Conservation (phyloP, 1,139 yeast species). For the Hansenula sp. region DNA sequence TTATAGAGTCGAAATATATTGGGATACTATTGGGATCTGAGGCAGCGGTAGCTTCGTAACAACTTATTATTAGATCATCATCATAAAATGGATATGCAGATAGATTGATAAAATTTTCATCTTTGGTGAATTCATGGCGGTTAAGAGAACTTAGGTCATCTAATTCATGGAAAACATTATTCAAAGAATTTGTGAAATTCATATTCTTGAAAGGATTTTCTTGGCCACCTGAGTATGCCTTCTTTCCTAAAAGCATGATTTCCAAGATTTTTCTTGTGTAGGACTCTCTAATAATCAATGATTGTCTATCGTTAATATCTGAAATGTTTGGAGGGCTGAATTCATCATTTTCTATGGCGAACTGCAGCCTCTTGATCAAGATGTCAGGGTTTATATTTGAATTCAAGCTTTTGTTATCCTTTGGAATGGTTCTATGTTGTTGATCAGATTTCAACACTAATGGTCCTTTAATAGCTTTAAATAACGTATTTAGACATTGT, state of each 20-base stretch:
- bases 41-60: slow-evolving; percentile 52
- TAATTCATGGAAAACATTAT: slow-evolving; percentile 35
- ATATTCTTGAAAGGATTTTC: slow-evolving; percentile 32
- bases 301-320: slow-evolving; percentile 30
- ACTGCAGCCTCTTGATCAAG: slow-evolving; percentile 41
- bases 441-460: slow-evolving; percentile 38
- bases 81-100: slow-evolving; percentile 58
- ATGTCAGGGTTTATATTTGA: slow-evolving; percentile 53
- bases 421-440: slow-evolving; percentile 49
- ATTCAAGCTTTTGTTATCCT: slow-evolving; percentile 45
- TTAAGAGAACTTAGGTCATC: slow-evolving; percentile 34
- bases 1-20: slow-evolving; percentile 66
- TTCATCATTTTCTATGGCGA: slow-evolving; percentile 38
- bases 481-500: slow-evolving; percentile 53
- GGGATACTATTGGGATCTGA: slow-evolving; percentile 55
- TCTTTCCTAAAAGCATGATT: slow-evolving; percentile 41
- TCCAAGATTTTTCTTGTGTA: slow-evolving; percentile 49
- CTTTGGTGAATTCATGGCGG: slow-evolving; percentile 22
- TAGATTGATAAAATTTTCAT: slow-evolving; percentile 40
- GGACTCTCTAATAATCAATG: slow-evolving; percentile 34
- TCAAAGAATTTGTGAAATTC: slow-evolving; percentile 33
- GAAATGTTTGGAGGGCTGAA: slow-evolving; percentile 53
- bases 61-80: slow-evolving; percentile 56
- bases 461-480: slow-evolving; percentile 63
- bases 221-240: slow-evolving; percentile 23